These are phyloP conservation scores for Xylaria sp. DNA, from an alignment of 2,329 filamentous ascomycete genomes.

Conservation along the genomic window DNA sequence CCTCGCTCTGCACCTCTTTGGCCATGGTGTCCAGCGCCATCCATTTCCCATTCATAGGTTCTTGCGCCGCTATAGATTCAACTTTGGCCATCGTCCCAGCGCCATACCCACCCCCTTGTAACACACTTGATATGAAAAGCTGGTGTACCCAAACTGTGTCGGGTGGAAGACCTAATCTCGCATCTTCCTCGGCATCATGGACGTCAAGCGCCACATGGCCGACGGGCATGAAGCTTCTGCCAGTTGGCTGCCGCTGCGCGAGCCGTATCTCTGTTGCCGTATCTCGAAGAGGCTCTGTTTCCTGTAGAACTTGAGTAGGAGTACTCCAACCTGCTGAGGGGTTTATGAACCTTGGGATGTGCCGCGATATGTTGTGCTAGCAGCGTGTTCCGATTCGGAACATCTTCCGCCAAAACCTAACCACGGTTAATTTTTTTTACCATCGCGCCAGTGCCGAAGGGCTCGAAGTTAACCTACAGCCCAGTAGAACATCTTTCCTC, in stretches of 20 bases:
- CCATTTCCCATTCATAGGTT: conserved; percentile 49
- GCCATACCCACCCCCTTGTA: conserved; percentile 53
- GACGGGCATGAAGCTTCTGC: conserved; percentile 50
- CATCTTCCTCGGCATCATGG: conserved; percentile 47
- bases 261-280: conserved; percentile 48
- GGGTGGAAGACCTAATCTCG: conserved; percentile 47
- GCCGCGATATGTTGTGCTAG: conserved; percentile 46
- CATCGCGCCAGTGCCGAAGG: conserved; percentile 20
- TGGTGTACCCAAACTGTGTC: conserved; percentile 54
- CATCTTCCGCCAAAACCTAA: conserved; percentile 48
- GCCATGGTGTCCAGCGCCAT: conserved; percentile 52
- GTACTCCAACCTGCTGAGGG: conserved; percentile 7
- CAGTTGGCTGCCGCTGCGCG: conserved; percentile 46
- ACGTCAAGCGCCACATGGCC: conserved; percentile 54
- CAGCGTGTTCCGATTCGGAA: conserved; percentile 46
- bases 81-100: conserved; percentile 50
- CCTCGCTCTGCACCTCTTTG: conserved; percentile 46
- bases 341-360: conserved; percentile 47
- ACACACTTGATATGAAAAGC: conserved; percentile 54
- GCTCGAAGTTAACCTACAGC: conserved; percentile 47
- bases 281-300: conserved; percentile 50
- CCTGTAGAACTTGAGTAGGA: conserved; percentile 40
- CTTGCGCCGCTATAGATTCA: conserved; percentile 48
- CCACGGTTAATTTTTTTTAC: conserved; percentile 12
- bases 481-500: conserved; percentile 55